Conservation (phyloP, 495 filamentous ascomycete species). For the Thermochaetoides thermophila region DNA sequence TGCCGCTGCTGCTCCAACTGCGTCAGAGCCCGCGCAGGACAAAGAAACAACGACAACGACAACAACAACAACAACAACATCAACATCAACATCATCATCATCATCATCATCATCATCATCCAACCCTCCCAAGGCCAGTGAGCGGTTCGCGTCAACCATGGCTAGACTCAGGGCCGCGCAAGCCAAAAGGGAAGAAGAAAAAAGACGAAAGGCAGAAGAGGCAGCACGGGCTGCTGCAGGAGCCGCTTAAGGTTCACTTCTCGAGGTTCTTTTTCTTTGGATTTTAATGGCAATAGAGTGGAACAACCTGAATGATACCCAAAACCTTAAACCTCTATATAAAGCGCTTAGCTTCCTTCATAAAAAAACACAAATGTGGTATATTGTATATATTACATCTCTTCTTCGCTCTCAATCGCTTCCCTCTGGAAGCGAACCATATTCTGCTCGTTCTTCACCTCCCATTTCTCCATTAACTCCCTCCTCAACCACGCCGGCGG, state of each 20-base stretch:
- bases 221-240: background rate
- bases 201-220: constrained; percentile 8
- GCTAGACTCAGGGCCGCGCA: constrained; percentile 27
- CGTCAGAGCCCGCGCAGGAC: constrained; percentile 2
- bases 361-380: background rate
- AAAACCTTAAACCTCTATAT: background rate
- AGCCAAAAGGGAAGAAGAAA: constrained; percentile 20
- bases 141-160: constrained; percentile 23
- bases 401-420: too few relatives aligned
- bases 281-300: too few relatives aligned
- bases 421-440: background rate
- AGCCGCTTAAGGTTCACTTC: background rate
- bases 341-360: background rate
- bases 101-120: background rate
- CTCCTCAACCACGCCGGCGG: constrained; percentile 63
- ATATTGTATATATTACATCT: background rate
- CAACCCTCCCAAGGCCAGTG: constrained; percentile 3
- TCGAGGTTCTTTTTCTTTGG: too few relatives aligned
- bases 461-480: constrained; percentile 10
- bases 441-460: background rate
- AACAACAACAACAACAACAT: background rate
- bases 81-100: background rate
- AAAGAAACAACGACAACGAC: background rate
- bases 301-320: too few relatives aligned
- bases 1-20: constrained; percentile 1